Percentiles rank a stretch among this genome's conserved stretches.
Evolutionary conservation across 441 rosid species (phyloP).

Genomic region (Adansonia gregorii): DNA sequence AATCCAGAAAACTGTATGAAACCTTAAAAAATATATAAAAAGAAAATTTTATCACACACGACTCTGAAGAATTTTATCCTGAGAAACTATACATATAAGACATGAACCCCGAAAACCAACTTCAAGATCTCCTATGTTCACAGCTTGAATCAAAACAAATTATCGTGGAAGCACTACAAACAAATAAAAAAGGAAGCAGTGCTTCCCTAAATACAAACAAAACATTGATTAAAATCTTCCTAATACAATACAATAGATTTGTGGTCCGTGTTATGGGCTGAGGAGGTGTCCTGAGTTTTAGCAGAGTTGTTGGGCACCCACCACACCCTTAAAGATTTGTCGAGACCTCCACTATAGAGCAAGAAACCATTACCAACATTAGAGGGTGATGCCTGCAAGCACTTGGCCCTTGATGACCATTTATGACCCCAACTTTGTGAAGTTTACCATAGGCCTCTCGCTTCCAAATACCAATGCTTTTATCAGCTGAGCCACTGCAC

Average conservation of each 20-base stretch:
- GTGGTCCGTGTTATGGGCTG: slow-evolving; percentile 24
- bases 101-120: slow-evolving; percentile 2
- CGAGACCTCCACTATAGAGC: slow-evolving; percentile 90
- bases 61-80: not conserved
- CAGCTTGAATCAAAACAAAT: slow-evolving; percentile 16
- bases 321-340: slow-evolving; percentile 83
- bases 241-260: slow-evolving; percentile 22
- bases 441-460: slow-evolving; percentile 63
- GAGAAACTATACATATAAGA: not conserved
- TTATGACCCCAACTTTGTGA: slow-evolving; percentile 49
- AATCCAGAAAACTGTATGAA: slow-evolving; percentile 14
- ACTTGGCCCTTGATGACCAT: slow-evolving; percentile 91
- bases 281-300: slow-evolving; percentile 10
- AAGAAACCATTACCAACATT: slow-evolving; percentile 75
- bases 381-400: slow-evolving; percentile 71
- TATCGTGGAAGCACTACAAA: slow-evolving; percentile 39
- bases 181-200: slow-evolving; percentile 35
- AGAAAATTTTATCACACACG: not conserved
- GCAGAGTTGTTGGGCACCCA: slow-evolving; percentile 71
- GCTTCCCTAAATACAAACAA: slow-evolving; percentile 24
- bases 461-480: slow-evolving; percentile 77
- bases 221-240: slow-evolving; percentile 9
- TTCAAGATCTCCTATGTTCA: slow-evolving; percentile 5
- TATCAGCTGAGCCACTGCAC: slow-evolving; percentile 88
- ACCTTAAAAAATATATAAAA: slow-evolving; percentile 4